Conservation (phyloP, 306 rosid species). For the Rosa persica region DNA sequence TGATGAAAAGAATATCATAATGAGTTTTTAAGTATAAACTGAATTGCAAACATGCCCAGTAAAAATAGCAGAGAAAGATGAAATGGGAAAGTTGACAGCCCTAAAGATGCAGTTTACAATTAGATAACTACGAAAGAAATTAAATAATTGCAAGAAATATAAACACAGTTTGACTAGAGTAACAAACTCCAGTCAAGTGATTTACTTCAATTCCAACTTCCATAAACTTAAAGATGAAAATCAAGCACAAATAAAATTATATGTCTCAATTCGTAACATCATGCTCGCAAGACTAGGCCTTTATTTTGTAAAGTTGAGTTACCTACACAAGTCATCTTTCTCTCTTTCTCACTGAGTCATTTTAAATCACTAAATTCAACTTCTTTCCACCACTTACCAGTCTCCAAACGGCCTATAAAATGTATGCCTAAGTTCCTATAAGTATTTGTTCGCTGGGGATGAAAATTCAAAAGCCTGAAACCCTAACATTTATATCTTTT, state of each 20-base stretch:
- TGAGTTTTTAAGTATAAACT: not conserved
- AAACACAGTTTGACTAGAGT: not conserved
- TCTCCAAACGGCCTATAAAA: not conserved
- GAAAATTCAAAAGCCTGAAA: not conserved
- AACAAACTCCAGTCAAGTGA: not conserved
- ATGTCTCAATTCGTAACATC: not conserved
- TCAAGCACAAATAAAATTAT: not conserved
- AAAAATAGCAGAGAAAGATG: not conserved
- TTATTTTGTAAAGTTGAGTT: not conserved
- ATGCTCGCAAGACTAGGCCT: not conserved
- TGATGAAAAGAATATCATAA: slow-evolving; percentile 18
- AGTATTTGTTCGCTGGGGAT: not conserved
- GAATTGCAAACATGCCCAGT: not conserved
- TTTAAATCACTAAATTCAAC: not conserved
- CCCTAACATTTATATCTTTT: not conserved
- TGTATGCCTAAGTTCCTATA: not conserved
- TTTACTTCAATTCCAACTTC: not conserved
- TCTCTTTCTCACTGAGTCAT: not conserved
- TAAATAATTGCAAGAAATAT: not conserved
- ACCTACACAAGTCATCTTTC: not conserved
- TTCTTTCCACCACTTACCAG: not conserved
- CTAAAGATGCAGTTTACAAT: not conserved
- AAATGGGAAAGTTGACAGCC: not conserved
- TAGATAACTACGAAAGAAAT: not conserved
- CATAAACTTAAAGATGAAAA: not conserved